Evolutionary conservation across 2,329 filamentous ascomycete species (phyloP).

Genomic region (Lecanicillium sp.): DNA sequence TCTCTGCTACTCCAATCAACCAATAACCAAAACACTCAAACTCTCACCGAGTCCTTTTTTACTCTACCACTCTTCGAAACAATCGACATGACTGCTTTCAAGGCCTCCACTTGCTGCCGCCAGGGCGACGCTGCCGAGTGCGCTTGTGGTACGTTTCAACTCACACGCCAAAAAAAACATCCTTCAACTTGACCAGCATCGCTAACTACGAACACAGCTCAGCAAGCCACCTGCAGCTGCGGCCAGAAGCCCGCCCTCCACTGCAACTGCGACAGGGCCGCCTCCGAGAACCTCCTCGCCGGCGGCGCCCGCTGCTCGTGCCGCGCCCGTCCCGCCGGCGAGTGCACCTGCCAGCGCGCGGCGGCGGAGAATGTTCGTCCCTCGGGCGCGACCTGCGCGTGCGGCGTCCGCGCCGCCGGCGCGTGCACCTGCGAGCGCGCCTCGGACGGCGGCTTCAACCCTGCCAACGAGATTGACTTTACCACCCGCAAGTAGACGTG

Average conservation of each 20-base stretch:
- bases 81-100: slow-evolving; percentile 20
- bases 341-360: slow-evolving; percentile 76
- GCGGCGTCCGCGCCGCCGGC: slow-evolving; percentile 66
- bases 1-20: not conserved
- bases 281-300: slow-evolving; percentile 63
- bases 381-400: slow-evolving; percentile 61
- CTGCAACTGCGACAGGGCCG: slow-evolving; percentile 76
- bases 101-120: slow-evolving; percentile 50
- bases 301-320: slow-evolving; percentile 75
- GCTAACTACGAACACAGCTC: slow-evolving; percentile 33
- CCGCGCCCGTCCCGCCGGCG: slow-evolving; percentile 69
- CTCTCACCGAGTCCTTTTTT: slow-evolving; percentile 28
- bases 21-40: slow-evolving; percentile 4
- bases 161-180: slow-evolving; percentile 8
- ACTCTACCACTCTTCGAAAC: no score
- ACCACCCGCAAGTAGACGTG: slow-evolving; percentile 56
- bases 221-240: slow-evolving; percentile 75
- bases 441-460: slow-evolving; percentile 53
- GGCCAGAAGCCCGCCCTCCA: slow-evolving; percentile 81
- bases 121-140: slow-evolving; percentile 43
- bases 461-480: slow-evolving; percentile 75
- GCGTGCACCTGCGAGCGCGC: slow-evolving; percentile 81
- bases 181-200: not conserved
- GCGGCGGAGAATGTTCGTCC: slow-evolving; percentile 60
- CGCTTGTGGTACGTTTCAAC: slow-evolving; percentile 47